Evolutionary conservation across 257 asterid genomes (phyloP).

Genomic region (Salvia rosmarinus): DNA sequence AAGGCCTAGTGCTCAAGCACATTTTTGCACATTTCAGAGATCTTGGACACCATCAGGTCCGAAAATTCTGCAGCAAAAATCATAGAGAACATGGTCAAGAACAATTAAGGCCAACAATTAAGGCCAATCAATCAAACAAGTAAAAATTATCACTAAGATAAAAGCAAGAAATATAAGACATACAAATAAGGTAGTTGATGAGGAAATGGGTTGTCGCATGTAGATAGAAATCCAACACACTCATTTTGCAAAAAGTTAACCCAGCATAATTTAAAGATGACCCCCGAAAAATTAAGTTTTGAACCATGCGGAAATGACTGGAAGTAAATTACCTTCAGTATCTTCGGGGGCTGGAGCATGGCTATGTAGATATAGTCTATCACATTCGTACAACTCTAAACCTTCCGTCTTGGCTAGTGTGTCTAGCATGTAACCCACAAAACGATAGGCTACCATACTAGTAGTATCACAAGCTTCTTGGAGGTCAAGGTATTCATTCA

Average conservation of each 20-base stretch:
- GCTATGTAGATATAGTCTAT: constrained; percentile 55
- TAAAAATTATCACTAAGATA: background rate
- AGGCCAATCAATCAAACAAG: background rate
- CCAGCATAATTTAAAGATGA: constrained; percentile 10
- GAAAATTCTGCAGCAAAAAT: constrained; percentile 40
- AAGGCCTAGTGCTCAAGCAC: constrained; percentile 36
- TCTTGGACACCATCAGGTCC: constrained; percentile 31
- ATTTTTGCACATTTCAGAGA: constrained; percentile 54
- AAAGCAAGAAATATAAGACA: background rate
- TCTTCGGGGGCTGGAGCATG: constrained; percentile 40
- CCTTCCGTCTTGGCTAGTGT: no score
- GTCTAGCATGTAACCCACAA: constrained; percentile 61
- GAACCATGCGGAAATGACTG: constrained; percentile 17
- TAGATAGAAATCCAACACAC: background rate
- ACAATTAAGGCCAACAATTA: background rate
- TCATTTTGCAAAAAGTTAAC: background rate
- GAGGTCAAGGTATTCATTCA: constrained; percentile 65
- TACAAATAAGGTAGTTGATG: background rate
- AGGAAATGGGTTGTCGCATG: background rate
- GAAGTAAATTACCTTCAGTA: constrained; percentile 47
- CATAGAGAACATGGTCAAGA: constrained; percentile 18
- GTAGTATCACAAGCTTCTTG: constrained; percentile 88
- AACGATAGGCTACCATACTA: constrained; percentile 59
- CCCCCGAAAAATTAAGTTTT: background rate
- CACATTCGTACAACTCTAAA: constrained; percentile 41